Percentiles rank a stretch among this genome's conserved stretches.
Conservation (phyloP, 2,329 filamentous ascomycete genomes). For the Microdochium paspali region DNA sequence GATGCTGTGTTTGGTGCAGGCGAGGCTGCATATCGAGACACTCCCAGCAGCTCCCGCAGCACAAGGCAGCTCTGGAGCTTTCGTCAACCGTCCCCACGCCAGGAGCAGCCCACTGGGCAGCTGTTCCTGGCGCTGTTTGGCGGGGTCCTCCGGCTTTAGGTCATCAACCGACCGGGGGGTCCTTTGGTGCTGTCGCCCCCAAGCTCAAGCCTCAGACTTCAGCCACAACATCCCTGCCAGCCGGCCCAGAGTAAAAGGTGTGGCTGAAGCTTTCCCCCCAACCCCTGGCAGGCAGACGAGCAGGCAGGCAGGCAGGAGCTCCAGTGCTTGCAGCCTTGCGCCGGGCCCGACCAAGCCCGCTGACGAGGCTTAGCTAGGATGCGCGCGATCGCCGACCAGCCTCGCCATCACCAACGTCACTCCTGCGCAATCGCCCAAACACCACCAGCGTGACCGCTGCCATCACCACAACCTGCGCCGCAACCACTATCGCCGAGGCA, state of each 20-base stretch:
- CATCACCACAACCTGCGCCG: neutral
- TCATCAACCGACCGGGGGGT: neutral
- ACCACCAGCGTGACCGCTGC: neutral
- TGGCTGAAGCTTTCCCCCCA: constrained; percentile 14
- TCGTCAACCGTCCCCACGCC: constrained; percentile 1
- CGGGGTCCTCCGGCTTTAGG: constrained; percentile 1
- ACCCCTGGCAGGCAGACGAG: too few species aligned
- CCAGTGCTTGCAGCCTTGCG: neutral
- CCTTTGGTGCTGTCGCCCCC: neutral
- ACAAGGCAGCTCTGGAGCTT: constrained; percentile 1
- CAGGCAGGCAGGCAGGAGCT: neutral
- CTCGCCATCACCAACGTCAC: neutral
- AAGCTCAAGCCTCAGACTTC: constrained; percentile 2
- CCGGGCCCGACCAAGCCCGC: neutral
- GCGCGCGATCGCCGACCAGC: neutral
- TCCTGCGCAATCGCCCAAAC: neutral
- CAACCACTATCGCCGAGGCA: neutral
- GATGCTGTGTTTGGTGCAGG: too few species aligned
- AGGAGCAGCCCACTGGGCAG: too few species aligned
- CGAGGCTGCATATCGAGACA: neutral
- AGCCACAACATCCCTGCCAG: too few species aligned
- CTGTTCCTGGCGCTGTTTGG: constrained; percentile 1
- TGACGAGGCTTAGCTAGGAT: neutral
- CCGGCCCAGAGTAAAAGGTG: constrained; percentile 2
- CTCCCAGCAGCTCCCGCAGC: too few species aligned